Base-by-base conservation (phyloP, 2,329 filamentous ascomycete genomes). In the Xylariaceae sp. region DNA sequence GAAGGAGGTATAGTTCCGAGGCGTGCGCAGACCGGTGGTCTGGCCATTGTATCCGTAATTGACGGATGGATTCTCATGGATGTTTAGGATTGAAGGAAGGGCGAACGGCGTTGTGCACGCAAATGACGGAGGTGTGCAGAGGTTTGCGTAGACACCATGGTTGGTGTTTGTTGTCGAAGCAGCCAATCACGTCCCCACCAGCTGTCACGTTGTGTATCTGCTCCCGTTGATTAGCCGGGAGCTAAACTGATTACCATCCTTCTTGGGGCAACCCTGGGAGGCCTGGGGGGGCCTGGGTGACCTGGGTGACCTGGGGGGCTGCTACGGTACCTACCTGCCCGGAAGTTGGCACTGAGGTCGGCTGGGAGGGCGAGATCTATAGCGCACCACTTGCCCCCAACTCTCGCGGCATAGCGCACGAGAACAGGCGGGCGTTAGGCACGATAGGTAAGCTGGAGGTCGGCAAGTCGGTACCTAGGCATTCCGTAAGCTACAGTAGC, bases 181-280 rank as follows among this genome's bases (percentile, higher is more conserved):
- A 37, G 44, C 64, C 64, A 66, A 65, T 66, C 58, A 64, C 7
- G 17, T 2, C 7, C 42, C 47, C 10, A 2, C 6, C 9, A 48
- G 3, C 49, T 52, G 57, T 53, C 64, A 66, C 64, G 64, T 66
- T 66, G 50, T 58, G 55, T 8, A 44, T 57, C 51, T 15, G 52
- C 18, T 45, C 57, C 23, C 53, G 56, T 55, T 65, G 56, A 66
- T 65, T 66, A 56, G 64, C 60, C 62, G 60, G 59, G 55, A 61
- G 17, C 62, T 56, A 62, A 51, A 8, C 23, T 30, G 6, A 34
- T 34, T 57, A 53, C 42, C 42, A 45, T 13, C 42, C 11, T 13
- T 45, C 9, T 45, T 45, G 13, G 42, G 42, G 42, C 11, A 6
- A n/a, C 42, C 5, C 42, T 45, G 13, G 42, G 58, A 18, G 17